Conservation (phyloP, 2,329 filamentous ascomycete genomes). For the Clarireedia hainanense region DNA sequence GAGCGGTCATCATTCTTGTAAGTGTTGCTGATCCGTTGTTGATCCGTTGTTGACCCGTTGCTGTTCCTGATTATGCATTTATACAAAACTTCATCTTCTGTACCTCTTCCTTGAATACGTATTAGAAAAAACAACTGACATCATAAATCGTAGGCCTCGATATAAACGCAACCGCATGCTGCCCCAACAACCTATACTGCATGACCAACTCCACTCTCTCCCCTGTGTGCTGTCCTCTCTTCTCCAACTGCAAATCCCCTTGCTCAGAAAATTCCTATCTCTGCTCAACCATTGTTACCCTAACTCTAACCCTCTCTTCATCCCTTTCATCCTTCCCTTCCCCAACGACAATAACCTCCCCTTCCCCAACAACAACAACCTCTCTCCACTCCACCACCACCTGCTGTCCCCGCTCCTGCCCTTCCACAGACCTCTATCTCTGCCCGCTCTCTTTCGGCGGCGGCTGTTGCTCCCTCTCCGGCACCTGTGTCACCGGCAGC, state of each 20-base stretch:
- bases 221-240: conserved; percentile 35
- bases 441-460: conserved; percentile 30
- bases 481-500: conserved; percentile 33
- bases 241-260: conserved; percentile 34
- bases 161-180: conserved; percentile 34
- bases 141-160: conserved; percentile 33
- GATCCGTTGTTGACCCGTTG: not conserved
- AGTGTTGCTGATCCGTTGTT: not conserved
- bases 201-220: conserved; percentile 32
- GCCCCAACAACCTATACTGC: conserved; percentile 38
- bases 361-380: not conserved
- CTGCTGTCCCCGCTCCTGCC: conserved; percentile 31
- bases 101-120: not conserved
- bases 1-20: conserved; percentile 23
- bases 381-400: conserved; percentile 14
- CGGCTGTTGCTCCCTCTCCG: conserved; percentile 40
- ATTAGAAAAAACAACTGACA: not conserved
- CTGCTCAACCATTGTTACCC: conserved; percentile 27
- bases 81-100: not conserved
- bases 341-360: not conserved
- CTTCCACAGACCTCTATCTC: conserved; percentile 23
- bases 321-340: too few relatives aligned
- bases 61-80: not conserved
- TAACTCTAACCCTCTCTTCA: conserved; percentile 19
- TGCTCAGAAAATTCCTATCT: conserved; percentile 28